These are phyloP conservation scores for Irpex rosettiformis DNA, from an alignment of 1,284 basidiomycete species.

Conservation along the genomic window DNA sequence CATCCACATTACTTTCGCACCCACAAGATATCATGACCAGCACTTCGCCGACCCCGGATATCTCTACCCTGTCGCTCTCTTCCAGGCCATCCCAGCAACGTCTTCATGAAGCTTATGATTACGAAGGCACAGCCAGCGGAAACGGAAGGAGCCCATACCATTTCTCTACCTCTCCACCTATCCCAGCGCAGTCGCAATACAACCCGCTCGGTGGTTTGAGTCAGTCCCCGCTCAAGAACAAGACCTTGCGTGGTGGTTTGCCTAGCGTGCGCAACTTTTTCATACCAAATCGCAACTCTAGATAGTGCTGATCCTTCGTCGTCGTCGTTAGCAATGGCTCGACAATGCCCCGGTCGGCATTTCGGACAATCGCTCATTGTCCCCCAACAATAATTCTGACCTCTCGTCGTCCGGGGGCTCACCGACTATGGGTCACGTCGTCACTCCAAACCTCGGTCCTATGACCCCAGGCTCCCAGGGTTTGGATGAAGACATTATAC, in stretches of 20 bases:
- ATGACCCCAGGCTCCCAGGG: slow-evolving; percentile 43
- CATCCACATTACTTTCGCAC: slow-evolving; percentile 14
- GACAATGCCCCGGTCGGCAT: slow-evolving; percentile 43
- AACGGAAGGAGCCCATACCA: slow-evolving; percentile 60
- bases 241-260: slow-evolving; percentile 61
- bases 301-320: slow-evolving; percentile 5
- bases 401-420: slow-evolving; percentile 81
- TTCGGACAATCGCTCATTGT: slow-evolving; percentile 72
- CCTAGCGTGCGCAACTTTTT: slow-evolving; percentile 60
- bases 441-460: slow-evolving; percentile 42
- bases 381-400: slow-evolving; percentile 82
- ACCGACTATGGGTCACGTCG: slow-evolving; percentile 59
- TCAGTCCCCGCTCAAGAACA: slow-evolving; percentile 71
- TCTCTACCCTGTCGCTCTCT: slow-evolving; percentile 69
- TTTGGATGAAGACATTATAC: slow-evolving; percentile 91
- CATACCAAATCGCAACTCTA: not conserved
- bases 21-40: slow-evolving; percentile 59
- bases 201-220: slow-evolving; percentile 54
- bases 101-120: slow-evolving; percentile 83
- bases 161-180: slow-evolving; percentile 64
- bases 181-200: slow-evolving; percentile 62
- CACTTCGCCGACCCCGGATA: slow-evolving; percentile 66
- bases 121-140: slow-evolving; percentile 51
- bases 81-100: slow-evolving; percentile 61
- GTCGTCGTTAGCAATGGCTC: slow-evolving; percentile 66